Evolutionary conservation across 306 rosid genomes (phyloP), one percentile per base, ranked within the genome.

Genomic region (Abrus pulchellus): DNA sequence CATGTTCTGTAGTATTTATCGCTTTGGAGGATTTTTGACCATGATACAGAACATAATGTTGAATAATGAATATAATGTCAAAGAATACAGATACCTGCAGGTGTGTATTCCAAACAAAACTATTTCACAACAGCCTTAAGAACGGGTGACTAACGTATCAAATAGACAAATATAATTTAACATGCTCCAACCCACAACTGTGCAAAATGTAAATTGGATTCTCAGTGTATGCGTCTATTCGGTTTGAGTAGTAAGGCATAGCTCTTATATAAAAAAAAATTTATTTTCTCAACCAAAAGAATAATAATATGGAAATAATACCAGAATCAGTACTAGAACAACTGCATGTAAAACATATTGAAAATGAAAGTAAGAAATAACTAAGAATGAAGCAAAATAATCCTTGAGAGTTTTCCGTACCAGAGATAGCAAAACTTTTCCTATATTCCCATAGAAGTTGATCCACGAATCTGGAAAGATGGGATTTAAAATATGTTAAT

Each of bases 401-500:
- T 50, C 34, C n/a, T 49, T 7, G 57, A 83, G 67, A 82, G 38
- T 41, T 70, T 68, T 78, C 48, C 89, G 41, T 94, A 93, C 99
- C 97, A 93, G 79, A 81, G 98, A 93, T 45, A 95, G 92, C 83
- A 95, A 41, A 55, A 93, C 83, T 90, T 95, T 95, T 57, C 97
- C 99, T 30, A 90, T 82, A 53, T 95, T 91, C 56, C 98, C 99
- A 74, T 93, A 93, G 47, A 95, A 95, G 92, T 93, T 95, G 74
- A 93, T 91, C 99, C 95, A 93, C 48, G 99, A 95, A 90, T 67
- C 99, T 93, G 94, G 48, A 86, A 88, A 86, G 34, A 20, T 9
- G 27, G 33, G 50, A 68, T 76, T 77, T 84, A 49, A 47, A 77
- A 78, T 6, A 59, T 49, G 77, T 80, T 56, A 71, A 9, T 68